Evolutionary conservation across 495 filamentous ascomycete genomes (phyloP).

Genomic region (Pseudotulostoma volvatum): DNA sequence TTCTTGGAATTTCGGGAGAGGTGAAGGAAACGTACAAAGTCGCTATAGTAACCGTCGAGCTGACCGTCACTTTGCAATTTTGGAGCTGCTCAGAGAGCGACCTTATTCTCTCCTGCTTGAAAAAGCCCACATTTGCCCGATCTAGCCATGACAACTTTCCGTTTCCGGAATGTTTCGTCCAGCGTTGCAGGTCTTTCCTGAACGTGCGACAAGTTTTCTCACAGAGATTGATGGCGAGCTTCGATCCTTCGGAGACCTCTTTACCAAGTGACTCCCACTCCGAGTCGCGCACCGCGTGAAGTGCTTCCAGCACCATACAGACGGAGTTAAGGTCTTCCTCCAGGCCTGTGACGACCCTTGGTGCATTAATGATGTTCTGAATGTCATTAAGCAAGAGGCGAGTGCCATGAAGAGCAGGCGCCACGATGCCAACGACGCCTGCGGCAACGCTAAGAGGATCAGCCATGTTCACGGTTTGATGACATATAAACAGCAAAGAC

Average conservation of each 20-base stretch:
- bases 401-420: conserved; percentile 1
- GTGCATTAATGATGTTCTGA: conserved; percentile 1
- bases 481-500: too few relatives aligned
- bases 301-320: not conserved
- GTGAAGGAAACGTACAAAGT: too few relatives aligned
- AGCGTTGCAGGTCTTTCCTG: not conserved
- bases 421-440: conserved; percentile 3
- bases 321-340: conserved; percentile 1
- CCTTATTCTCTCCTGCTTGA: conserved; percentile 2
- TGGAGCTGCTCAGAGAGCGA: conserved; percentile 1
- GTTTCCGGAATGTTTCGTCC: conserved; percentile 3
- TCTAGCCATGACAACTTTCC: conserved; percentile 1
- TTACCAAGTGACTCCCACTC: conserved; percentile 1
- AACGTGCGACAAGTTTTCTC: conserved; percentile 1
- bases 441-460: conserved; percentile 3
- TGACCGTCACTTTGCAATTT: conserved; percentile 2
- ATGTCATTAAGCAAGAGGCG: conserved; percentile 1
- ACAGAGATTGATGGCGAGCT: conserved; percentile 2
- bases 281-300: conserved; percentile 1
- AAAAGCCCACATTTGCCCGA: conserved; percentile 1
- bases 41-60: too few relatives aligned
- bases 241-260: too few relatives aligned
- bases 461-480: too few relatives aligned
- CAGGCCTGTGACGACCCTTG: conserved; percentile 1
- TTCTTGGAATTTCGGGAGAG: too few relatives aligned